A percentile compares a stretch with the other conserved stretches of the same genome.
phyloP scores from a whole-genome alignment of 441 rosid species.

The Rhodomyrtus psidioides region DNA sequence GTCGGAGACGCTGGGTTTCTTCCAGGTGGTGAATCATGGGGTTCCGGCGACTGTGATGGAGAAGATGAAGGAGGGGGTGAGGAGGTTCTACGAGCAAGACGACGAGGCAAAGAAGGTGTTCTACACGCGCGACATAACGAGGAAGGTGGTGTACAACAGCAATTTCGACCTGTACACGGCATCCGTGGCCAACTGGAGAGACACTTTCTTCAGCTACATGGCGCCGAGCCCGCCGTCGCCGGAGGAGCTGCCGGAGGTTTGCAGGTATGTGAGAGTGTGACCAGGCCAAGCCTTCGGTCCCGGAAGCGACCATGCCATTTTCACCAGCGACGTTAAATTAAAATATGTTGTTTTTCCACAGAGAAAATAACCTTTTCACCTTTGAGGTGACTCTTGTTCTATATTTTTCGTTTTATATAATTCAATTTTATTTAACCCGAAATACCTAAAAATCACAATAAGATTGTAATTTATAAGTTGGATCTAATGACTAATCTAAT shows the following conservation, averaged over 20 bases:
- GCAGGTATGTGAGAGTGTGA: constrained; percentile 22
- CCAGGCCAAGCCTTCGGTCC: no score
- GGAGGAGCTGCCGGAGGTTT: constrained; percentile 30
- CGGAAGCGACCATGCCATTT: neutral
- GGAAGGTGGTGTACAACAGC: constrained; percentile 22
- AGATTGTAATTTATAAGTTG: neutral
- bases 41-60: no score
- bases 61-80: no score
- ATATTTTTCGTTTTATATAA: neutral
- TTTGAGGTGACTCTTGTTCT: neutral
- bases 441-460: neutral
- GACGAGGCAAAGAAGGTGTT: constrained; percentile 14
- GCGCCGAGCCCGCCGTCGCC: constrained; percentile 29
- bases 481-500: neutral
- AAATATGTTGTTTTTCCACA: neutral
- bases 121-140: constrained; percentile 20
- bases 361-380: neutral
- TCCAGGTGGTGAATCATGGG: no score
- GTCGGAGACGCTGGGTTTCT: no score
- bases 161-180: constrained; percentile 33
- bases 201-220: constrained; percentile 19
- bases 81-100: constrained; percentile 25
- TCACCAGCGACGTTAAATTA: neutral
- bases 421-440: neutral
- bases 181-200: constrained; percentile 42